Percentiles rank a stretch among this genome's conserved stretches.
Conservation (phyloP, 2,329 filamentous ascomycete species). For the Fusarium nodosum region DNA sequence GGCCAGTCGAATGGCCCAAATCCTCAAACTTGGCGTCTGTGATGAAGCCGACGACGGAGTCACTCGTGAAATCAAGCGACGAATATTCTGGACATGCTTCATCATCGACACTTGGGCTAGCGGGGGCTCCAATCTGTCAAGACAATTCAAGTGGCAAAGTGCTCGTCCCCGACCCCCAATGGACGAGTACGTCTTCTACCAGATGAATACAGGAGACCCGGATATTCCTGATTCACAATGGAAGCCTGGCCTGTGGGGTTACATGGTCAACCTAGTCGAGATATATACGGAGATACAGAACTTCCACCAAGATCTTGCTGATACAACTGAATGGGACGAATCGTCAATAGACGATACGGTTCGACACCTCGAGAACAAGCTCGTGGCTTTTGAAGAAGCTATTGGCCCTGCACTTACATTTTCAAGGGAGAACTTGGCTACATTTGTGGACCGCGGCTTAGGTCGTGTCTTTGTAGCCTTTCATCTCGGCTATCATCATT, state of each 20-base stretch:
- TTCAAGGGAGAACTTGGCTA: slow-evolving; percentile 48
- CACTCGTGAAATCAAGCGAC: slow-evolving; percentile 50
- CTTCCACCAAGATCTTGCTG: slow-evolving; percentile 50
- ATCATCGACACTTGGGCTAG: slow-evolving; percentile 55
- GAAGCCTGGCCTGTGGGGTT: slow-evolving; percentile 52
- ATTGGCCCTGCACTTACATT: slow-evolving; percentile 41
- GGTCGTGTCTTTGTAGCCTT: slow-evolving; percentile 54
- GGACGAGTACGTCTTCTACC: slow-evolving; percentile 48
- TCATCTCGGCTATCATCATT: slow-evolving; percentile 55
- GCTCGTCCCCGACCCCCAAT: slow-evolving; percentile 47
- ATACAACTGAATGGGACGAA: slow-evolving; percentile 51
- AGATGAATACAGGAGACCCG: slow-evolving; percentile 45
- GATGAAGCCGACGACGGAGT: slow-evolving; percentile 44
- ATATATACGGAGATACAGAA: slow-evolving; percentile 53
- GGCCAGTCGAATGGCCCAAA: slow-evolving; percentile 54
- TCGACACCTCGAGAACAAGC: slow-evolving; percentile 35
- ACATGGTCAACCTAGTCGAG: slow-evolving; percentile 53
- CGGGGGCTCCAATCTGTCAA: slow-evolving; percentile 48
- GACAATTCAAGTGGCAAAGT: slow-evolving; percentile 46
- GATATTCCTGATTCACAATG: slow-evolving; percentile 36
- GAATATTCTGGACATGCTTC: slow-evolving; percentile 54
- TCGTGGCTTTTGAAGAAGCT: slow-evolving; percentile 45
- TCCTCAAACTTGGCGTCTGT: slow-evolving; percentile 47
- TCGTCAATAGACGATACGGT: slow-evolving; percentile 44
- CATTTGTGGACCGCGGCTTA: slow-evolving; percentile 45